Conservation (phyloP, 2,329 filamentous ascomycete genomes). For the Nemania bipapillata region DNA sequence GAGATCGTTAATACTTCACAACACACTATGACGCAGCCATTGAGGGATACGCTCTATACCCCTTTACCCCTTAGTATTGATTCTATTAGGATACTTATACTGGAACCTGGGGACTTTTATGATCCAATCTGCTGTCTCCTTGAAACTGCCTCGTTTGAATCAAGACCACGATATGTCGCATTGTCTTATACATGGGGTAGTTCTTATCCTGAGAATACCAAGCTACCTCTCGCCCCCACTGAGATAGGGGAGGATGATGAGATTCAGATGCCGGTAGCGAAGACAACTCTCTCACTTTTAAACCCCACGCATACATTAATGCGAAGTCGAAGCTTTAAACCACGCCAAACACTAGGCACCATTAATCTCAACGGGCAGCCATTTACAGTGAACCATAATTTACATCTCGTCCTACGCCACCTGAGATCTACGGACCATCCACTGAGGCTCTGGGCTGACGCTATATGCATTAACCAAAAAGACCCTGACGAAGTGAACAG, state of each 20-base stretch:
- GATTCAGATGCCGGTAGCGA: neutral
- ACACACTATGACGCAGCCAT: no score
- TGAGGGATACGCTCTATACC: no score
- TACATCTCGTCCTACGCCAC: slow-evolving; percentile 25
- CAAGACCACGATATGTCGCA: slow-evolving; percentile 42
- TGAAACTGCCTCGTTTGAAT: slow-evolving; percentile 31
- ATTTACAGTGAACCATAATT: slow-evolving; percentile 25
- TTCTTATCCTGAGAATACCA: slow-evolving; percentile 32
- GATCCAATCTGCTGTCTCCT: slow-evolving; percentile 37
- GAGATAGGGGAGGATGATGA: no score
- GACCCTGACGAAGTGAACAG: neutral
- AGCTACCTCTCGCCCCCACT: no score
- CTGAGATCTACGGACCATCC: slow-evolving; percentile 19
- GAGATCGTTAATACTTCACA: no score
- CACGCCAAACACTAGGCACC: no score
- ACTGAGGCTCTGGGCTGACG: slow-evolving; percentile 2
- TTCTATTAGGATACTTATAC: neutral
- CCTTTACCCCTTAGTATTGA: no score
- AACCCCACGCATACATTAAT: no score
- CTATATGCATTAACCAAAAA: no score
- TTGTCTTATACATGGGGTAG: slow-evolving; percentile 46
- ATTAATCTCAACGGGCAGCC: slow-evolving; percentile 18
- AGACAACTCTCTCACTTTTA: neutral
- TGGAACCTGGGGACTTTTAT: slow-evolving; percentile 39
- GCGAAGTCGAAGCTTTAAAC: no score